Evolutionary conservation across 345 rosid genomes (phyloP).

Genomic region (Barbarea vulgaris): DNA sequence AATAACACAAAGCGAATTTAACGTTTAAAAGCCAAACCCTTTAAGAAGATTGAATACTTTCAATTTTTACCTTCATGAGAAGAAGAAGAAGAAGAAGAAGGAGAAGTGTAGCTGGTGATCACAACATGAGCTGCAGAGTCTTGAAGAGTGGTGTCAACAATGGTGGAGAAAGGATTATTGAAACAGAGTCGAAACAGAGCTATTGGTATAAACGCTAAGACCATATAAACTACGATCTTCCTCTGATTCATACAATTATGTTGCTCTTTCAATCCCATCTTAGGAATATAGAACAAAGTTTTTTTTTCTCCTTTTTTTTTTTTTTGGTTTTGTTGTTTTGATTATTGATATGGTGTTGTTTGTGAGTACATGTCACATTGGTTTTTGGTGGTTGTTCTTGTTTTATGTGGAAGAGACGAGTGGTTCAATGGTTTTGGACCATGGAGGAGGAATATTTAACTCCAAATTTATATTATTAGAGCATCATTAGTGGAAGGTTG

Average conservation of each 20-base stretch:
- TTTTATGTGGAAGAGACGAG: slow-evolving; percentile 33
- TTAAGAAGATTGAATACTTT: neutral
- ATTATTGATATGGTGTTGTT: slow-evolving; percentile 22
- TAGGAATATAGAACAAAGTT: slow-evolving; percentile 20
- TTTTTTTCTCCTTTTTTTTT: neutral
- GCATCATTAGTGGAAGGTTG: no score
- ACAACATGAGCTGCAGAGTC: slow-evolving; percentile 30
- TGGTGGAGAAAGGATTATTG: slow-evolving; percentile 18
- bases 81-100: slow-evolving; percentile 32
- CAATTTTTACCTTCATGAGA: slow-evolving; percentile 32
- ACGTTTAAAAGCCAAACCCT: neutral
- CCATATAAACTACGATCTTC: slow-evolving; percentile 21
- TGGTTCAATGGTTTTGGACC: slow-evolving; percentile 41
- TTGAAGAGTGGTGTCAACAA: slow-evolving; percentile 33
- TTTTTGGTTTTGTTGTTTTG: neutral
- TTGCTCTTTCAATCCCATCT: slow-evolving; percentile 41
- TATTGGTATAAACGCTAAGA: slow-evolving; percentile 29
- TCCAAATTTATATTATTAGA: neutral
- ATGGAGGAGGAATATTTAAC: neutral
- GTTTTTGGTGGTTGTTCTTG: slow-evolving; percentile 30
- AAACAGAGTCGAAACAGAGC: slow-evolving; percentile 43
- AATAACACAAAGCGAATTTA: neutral
- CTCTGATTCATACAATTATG: slow-evolving; percentile 23
- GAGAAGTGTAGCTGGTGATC: slow-evolving; percentile 23
- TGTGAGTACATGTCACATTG: slow-evolving; percentile 21